Conservation (phyloP, 768 basidiomycete genomes). For the Asterophora parasitica region DNA sequence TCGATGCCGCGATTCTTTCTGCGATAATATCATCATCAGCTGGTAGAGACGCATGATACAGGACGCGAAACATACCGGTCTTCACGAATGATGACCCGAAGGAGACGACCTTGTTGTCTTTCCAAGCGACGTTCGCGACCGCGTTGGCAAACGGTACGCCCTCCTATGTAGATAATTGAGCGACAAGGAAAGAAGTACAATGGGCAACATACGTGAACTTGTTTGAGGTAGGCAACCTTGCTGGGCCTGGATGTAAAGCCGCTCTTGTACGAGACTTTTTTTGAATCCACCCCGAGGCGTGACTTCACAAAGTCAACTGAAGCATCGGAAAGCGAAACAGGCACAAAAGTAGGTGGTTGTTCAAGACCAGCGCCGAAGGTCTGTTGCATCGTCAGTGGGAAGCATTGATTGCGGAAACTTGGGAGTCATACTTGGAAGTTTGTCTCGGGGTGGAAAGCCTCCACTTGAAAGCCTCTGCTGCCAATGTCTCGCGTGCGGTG, state of each 20-base stretch:
- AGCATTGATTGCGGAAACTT: no score
- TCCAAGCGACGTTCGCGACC: slow-evolving; percentile 32
- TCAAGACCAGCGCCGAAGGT: slow-evolving; percentile 25
- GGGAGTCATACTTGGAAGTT: slow-evolving; percentile 2
- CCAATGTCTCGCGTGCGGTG: slow-evolving; percentile 21
- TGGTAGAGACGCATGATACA: neutral
- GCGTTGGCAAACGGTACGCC: slow-evolving; percentile 33
- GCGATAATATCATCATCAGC: neutral
- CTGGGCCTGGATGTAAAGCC: slow-evolving; percentile 11
- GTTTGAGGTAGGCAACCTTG: slow-evolving; percentile 19
- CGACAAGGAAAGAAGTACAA: neutral
- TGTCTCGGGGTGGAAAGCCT: slow-evolving; percentile 15
- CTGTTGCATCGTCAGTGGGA: slow-evolving; percentile 11
- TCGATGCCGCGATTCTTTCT: slow-evolving; percentile 33
- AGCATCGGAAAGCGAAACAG: slow-evolving; percentile 14
- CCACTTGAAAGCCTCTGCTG: slow-evolving; percentile 19
- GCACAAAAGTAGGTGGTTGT: slow-evolving; percentile 14
- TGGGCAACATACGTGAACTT: slow-evolving; percentile 7
- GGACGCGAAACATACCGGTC: slow-evolving; percentile 15
- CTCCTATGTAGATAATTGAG: slow-evolving; percentile 16
- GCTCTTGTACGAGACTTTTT: slow-evolving; percentile 5
- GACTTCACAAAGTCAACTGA: slow-evolving; percentile 20
- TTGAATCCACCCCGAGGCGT: slow-evolving; percentile 18
- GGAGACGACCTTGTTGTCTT: slow-evolving; percentile 26
- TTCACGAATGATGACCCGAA: slow-evolving; percentile 32